Conservation (phyloP, 2,329 filamentous ascomycete species). For the Venturia carpophila region DNA sequence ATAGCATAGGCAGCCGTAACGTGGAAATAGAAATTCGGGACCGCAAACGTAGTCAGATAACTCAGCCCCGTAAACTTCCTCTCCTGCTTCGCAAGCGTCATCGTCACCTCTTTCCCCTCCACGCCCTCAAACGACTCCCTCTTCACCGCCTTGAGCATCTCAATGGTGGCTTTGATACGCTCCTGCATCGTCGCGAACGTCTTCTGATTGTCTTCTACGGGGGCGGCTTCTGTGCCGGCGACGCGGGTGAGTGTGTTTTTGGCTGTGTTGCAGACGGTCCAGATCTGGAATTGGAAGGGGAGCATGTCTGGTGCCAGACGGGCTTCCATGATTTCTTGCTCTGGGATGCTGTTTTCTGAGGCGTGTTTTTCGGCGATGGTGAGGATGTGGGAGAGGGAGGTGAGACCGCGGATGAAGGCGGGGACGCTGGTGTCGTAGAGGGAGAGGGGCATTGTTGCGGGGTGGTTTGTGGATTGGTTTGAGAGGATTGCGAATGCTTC, state of each 20-base stretch:
- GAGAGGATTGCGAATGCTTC: neutral
- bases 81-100: slow-evolving; percentile 29
- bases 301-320: slow-evolving; percentile 44
- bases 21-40: slow-evolving; percentile 61
- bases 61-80: slow-evolving; percentile 35
- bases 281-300: slow-evolving; percentile 44
- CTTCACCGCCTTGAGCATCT: slow-evolving; percentile 39
- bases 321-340: slow-evolving; percentile 33
- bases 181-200: slow-evolving; percentile 44
- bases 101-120: slow-evolving; percentile 28
- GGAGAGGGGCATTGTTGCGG: slow-evolving; percentile 22
- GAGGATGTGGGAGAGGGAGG: slow-evolving; percentile 37
- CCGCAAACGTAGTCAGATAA: slow-evolving; percentile 43
- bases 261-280: slow-evolving; percentile 36
- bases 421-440: slow-evolving; percentile 34
- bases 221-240: slow-evolving; percentile 28
- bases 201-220: slow-evolving; percentile 37
- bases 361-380: slow-evolving; percentile 37
- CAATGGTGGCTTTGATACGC: slow-evolving; percentile 42
- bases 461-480: neutral
- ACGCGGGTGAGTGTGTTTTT: slow-evolving; percentile 36
- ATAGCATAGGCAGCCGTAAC: slow-evolving; percentile 52
- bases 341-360: slow-evolving; percentile 31
- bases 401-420: slow-evolving; percentile 37
- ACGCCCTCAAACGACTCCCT: slow-evolving; percentile 37